phyloP scores from a whole-genome alignment of 345 rosid species.

The Salix purpurea region DNA sequence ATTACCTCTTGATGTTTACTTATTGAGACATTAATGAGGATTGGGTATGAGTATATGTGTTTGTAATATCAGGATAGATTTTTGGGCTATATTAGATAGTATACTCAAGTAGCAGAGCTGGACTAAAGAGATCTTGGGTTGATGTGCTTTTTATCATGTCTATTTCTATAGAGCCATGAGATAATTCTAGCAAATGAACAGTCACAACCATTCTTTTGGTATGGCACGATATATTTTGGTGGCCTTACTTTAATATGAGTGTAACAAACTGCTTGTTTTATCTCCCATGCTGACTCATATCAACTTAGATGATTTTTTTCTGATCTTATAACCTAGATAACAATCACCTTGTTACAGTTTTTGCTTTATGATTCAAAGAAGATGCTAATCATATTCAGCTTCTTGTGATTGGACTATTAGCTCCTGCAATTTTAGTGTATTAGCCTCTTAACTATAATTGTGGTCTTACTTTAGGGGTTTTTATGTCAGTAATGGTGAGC shows the following conservation, averaged over 20 bases:
- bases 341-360: background rate
- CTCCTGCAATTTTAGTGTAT: too few species aligned
- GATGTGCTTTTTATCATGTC: background rate
- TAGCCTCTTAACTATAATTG: too few species aligned
- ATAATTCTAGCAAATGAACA: background rate
- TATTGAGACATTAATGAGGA: background rate
- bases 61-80: background rate
- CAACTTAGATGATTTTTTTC: constrained; percentile 4
- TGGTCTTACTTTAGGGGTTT: too few species aligned
- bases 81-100: background rate
- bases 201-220: background rate
- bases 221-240: background rate
- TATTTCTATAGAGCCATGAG: background rate
- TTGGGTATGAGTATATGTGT: background rate
- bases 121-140: background rate
- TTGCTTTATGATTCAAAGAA: background rate
- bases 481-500: too few species aligned
- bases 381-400: background rate
- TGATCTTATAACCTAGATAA: background rate
- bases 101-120: background rate
- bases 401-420: too few species aligned
- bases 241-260: background rate
- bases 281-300: background rate
- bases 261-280: background rate
- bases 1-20: background rate